Evolutionary conservation across 1,284 basidiomycete genomes (phyloP).

Genomic region (Pyrrhoderma noxium): DNA sequence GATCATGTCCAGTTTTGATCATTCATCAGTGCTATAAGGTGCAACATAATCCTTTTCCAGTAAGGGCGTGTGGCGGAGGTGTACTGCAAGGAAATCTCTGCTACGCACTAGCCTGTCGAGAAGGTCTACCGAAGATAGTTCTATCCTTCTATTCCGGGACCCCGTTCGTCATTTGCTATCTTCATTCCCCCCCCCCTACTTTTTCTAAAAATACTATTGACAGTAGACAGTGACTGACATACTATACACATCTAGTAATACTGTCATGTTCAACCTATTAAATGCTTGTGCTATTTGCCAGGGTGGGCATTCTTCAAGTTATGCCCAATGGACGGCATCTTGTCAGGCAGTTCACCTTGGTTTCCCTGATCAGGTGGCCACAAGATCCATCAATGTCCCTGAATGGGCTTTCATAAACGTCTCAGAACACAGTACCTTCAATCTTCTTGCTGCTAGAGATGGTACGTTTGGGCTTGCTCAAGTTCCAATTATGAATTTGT

Average conservation of each 20-base stretch:
- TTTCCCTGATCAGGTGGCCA: constrained; percentile 2
- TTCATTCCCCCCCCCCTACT: no score
- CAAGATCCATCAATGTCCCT: constrained; percentile 4
- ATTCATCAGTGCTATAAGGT: neutral
- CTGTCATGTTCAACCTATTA: constrained; percentile 15
- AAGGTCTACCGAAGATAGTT: neutral
- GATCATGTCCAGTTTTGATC: neutral
- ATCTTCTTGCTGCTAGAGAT: constrained; percentile 4
- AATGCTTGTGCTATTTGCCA: constrained; percentile 15
- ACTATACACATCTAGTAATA: constrained; percentile 4
- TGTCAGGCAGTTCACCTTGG: constrained; percentile 1
- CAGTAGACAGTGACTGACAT: neutral
- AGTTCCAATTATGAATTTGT: neutral
- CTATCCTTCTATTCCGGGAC: no score
- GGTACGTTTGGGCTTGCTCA: neutral
- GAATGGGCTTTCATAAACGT: constrained; percentile 14
- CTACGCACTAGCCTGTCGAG: neutral
- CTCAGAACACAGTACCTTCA: constrained; percentile 2
- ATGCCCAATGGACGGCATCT: constrained; percentile 1
- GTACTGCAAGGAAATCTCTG: neutral
- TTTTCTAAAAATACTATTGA: no score
- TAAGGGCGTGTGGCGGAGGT: no score
- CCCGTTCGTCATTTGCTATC: no score
- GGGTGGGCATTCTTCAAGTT: neutral
- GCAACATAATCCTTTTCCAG: no score